These are phyloP conservation scores for Poa annua DNA, from an alignment of 176 grass and related monocot genomes.

Conservation along the genomic window DNA sequence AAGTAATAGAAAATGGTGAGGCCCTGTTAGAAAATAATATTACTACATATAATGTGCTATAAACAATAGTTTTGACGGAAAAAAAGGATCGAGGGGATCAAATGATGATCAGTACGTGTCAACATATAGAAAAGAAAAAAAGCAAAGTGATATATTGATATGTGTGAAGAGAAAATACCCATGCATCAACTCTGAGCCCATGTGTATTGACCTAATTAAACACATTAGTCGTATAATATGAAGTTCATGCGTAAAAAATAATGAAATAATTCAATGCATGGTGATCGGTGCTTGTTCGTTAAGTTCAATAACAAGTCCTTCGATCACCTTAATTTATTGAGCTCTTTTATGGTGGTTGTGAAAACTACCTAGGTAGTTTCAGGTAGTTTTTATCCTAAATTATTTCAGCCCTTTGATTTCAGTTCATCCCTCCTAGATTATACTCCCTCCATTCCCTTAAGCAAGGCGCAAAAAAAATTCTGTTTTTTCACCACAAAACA, in stretches of 20 bases:
- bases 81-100: not conserved
- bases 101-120: not conserved
- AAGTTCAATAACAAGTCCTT: not conserved
- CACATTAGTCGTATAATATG: not conserved
- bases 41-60: not conserved
- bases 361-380: too few relatives aligned
- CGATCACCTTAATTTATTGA: not conserved
- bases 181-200: not conserved
- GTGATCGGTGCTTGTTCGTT: not conserved
- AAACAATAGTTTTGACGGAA: not conserved
- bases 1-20: not conserved
- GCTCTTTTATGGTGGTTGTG: too few relatives aligned
- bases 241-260: not conserved
- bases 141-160: not conserved
- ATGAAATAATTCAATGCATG: slow-evolving; percentile 10
- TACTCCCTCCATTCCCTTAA: too few relatives aligned
- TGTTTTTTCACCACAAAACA: too few relatives aligned
- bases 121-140: not conserved
- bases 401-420: too few relatives aligned
- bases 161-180: not conserved
- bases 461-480: too few relatives aligned
- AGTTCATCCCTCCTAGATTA: too few relatives aligned
- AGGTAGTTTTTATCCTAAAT: too few relatives aligned
- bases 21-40: not conserved
- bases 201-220: not conserved